Evolutionary conservation across 441 rosid genomes (phyloP).

Genomic region (Pelargonium australe): DNA sequence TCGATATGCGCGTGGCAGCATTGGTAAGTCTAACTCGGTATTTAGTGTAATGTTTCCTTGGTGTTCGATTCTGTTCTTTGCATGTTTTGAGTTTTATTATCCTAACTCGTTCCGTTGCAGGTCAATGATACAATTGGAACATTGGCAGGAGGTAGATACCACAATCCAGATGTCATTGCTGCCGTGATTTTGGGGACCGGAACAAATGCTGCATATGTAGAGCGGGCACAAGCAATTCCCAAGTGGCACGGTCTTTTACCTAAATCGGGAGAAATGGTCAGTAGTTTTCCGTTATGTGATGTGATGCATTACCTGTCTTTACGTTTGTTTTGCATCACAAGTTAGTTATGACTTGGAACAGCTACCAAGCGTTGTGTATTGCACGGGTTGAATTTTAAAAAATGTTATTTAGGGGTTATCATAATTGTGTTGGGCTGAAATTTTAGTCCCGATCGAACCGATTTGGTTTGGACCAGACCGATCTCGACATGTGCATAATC

Average conservation of each 20-base stretch:
- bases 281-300: constrained; percentile 16
- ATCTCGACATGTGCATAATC: too few species aligned
- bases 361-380: too few species aligned
- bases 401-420: too few species aligned
- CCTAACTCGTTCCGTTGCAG: constrained; percentile 32
- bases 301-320: background rate
- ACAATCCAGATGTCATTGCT: constrained; percentile 59
- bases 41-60: background rate
- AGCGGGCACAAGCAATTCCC: constrained; percentile 75
- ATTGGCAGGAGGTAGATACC: constrained; percentile 82
- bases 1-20: constrained; percentile 86
- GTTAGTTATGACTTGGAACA: too few species aligned
- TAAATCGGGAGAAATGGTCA: constrained; percentile 74
- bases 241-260: constrained; percentile 86
- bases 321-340: too few species aligned
- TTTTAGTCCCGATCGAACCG: too few species aligned
- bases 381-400: too few species aligned
- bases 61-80: background rate
- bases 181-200: constrained; percentile 95
- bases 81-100: constrained; percentile 11
- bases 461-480: too few species aligned
- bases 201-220: constrained; percentile 92
- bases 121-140: constrained; percentile 94
- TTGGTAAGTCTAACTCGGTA: constrained; percentile 43
- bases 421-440: too few species aligned